phyloP scores from a whole-genome alignment of 176 grass and related monocot genomes.

The Ananas comosus region DNA sequence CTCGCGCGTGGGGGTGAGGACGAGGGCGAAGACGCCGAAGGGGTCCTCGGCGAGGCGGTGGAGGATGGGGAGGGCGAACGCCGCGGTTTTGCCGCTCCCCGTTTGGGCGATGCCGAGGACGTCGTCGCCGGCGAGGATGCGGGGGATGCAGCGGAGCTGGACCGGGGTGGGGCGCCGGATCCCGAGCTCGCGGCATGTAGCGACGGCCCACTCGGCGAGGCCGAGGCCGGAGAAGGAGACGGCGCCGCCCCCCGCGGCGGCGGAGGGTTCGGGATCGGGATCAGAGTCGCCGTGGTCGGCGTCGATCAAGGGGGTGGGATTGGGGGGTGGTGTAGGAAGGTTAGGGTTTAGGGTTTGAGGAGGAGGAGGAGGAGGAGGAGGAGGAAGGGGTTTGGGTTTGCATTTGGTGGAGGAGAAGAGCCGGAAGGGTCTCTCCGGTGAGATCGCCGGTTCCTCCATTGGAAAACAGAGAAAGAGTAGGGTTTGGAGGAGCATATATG shows the following conservation, averaged over 20 bases:
- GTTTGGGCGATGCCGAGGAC: constrained; percentile 82
- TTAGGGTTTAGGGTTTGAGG: constrained; percentile 2
- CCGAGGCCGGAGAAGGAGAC: constrained; percentile 61
- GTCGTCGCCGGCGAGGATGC: constrained; percentile 61
- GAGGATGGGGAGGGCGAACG: constrained; percentile 76
- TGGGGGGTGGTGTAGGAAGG: background rate
- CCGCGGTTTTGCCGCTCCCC: constrained; percentile 85
- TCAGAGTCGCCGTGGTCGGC: constrained; percentile 7
- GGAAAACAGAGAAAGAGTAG: background rate
- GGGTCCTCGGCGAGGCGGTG: constrained; percentile 66
- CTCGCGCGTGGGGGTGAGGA: constrained; percentile 67
- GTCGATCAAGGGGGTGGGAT: constrained; percentile 6
- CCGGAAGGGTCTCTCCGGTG: constrained; percentile 37
- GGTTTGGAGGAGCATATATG: too few species aligned
- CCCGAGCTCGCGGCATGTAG: constrained; percentile 45
- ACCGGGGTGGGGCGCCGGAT: constrained; percentile 58
- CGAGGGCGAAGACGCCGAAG: constrained; percentile 70
- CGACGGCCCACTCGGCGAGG: constrained; percentile 62
- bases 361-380: constrained; percentile 20
- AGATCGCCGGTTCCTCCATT: constrained; percentile 35
- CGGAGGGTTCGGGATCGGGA: background rate
- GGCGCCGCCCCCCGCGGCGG: background rate
- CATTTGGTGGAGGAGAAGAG: constrained; percentile 31
- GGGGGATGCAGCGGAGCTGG: constrained; percentile 76
- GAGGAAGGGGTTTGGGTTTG: constrained; percentile 10